Conservation (phyloP, 306 rosid genomes). For the Nissolia schottii region DNA sequence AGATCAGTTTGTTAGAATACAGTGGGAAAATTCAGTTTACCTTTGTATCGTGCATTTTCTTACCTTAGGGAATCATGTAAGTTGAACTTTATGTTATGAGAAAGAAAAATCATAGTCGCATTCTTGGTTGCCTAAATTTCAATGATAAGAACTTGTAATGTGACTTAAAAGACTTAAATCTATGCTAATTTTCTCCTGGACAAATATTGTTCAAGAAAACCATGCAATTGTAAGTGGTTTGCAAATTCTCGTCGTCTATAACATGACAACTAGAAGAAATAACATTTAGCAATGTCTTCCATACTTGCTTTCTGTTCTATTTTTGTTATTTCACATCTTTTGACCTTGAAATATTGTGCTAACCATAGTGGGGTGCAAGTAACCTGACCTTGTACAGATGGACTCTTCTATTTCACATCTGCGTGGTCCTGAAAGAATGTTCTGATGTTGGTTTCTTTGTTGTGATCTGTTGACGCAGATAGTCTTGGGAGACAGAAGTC, state of each 20-base stretch:
- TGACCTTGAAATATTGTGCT: neutral
- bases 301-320: neutral
- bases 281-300: neutral
- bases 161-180: neutral
- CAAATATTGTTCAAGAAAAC: neutral
- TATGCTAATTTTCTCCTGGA: neutral
- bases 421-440: conserved; percentile 9
- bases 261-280: neutral
- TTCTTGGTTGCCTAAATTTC: neutral
- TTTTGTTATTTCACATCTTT: neutral
- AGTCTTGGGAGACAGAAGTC: conserved; percentile 78
- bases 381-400: neutral
- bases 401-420: neutral
- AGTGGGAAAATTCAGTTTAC: neutral
- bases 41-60: neutral
- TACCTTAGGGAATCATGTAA: neutral
- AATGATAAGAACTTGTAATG: neutral
- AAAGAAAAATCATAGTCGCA: neutral
- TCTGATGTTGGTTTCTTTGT: conserved; percentile 1
- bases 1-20: neutral
- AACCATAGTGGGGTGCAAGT: conserved; percentile 2
- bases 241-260: neutral
- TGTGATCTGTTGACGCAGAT: conserved; percentile 52
- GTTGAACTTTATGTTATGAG: neutral
- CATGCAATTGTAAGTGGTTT: neutral